A percentile compares a stretch with the other conserved stretches of the same genome.
These are phyloP conservation scores for Akanthomyces uredinophilus DNA, from an alignment of 2,329 filamentous ascomycete genomes.

Conservation along the genomic window DNA sequence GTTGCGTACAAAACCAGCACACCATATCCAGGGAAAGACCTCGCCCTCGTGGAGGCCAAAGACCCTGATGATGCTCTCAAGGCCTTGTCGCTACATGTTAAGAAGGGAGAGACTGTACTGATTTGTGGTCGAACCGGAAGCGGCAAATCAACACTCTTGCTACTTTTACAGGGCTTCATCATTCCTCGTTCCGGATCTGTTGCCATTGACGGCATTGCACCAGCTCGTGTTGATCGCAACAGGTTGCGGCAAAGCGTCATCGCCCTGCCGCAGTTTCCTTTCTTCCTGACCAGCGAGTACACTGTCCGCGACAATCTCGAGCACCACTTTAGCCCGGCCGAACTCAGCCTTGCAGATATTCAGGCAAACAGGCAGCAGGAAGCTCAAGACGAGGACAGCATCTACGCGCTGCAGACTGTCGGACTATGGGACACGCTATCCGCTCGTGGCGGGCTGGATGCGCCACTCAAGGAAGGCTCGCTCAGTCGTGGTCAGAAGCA, in stretches of 20 bases:
- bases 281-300: conserved; percentile 6
- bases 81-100: background rate
- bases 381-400: background rate
- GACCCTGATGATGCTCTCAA: conserved; percentile 1
- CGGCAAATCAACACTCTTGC: conserved; percentile 4
- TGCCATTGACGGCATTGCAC: background rate
- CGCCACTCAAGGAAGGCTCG: conserved; percentile 3
- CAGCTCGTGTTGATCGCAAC: background rate
- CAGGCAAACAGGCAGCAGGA: background rate
- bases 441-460: conserved; percentile 7
- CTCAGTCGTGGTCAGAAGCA: conserved; percentile 16
- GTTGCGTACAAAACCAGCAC: conserved; percentile 1
- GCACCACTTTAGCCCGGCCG: background rate
- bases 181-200: background rate
- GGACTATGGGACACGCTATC: conserved; percentile 4
- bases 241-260: background rate
- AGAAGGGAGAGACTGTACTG: background rate
- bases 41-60: background rate
- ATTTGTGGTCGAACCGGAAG: conserved; percentile 10
- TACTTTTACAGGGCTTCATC: conserved; percentile 5
- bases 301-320: conserved; percentile 9
- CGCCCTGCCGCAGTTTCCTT: conserved; percentile 1
- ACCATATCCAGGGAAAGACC: conserved; percentile 1
- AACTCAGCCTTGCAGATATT: background rate
- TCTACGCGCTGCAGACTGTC: conserved; percentile 5